A percentile compares a stretch with the other conserved stretches of the same genome.
phyloP scores from a whole-genome alignment of 139 green algal genomes.

The Pleodorina starrii region DNA sequence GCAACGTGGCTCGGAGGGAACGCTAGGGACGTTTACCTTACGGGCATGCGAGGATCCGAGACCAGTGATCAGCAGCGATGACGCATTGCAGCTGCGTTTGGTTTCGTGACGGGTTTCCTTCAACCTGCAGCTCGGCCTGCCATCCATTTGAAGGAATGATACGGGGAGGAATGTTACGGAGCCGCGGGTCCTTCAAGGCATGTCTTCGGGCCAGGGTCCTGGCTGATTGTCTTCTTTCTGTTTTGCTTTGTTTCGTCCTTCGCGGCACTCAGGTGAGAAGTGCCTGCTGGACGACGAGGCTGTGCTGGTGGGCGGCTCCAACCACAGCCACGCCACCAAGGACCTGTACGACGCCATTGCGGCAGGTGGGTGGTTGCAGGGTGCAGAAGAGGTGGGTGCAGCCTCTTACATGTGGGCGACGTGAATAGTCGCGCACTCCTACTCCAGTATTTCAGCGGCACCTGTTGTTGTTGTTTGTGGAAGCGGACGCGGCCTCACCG shows the following conservation, averaged over 20 bases:
- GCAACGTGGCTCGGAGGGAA: background rate
- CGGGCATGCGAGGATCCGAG: no score
- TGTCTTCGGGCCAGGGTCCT: no score
- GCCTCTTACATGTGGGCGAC: no score
- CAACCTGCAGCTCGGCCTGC: background rate
- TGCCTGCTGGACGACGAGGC: slow-evolving; percentile 94
- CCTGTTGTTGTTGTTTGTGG: no score
- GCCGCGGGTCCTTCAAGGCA: no score
- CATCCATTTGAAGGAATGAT: background rate
- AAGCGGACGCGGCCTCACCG: no score
- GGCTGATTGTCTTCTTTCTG: background rate
- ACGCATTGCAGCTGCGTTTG: background rate
- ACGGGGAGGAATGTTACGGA: no score
- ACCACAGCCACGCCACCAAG: slow-evolving; percentile 96
- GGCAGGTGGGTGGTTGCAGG: slow-evolving; percentile 46
- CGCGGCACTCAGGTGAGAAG: slow-evolving; percentile 54
- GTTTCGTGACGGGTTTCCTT: background rate
- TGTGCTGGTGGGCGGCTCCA: slow-evolving; percentile 88
- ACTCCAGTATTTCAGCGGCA: no score
- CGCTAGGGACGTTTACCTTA: background rate
- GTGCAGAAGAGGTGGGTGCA: no score
- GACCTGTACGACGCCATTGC: slow-evolving; percentile 96
- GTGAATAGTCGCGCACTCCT: no score
- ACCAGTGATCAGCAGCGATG: no score
- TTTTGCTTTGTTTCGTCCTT: background rate